phyloP scores from a whole-genome alignment of 2,329 filamentous ascomycete genomes.

The Arthrobotrys iridis region DNA sequence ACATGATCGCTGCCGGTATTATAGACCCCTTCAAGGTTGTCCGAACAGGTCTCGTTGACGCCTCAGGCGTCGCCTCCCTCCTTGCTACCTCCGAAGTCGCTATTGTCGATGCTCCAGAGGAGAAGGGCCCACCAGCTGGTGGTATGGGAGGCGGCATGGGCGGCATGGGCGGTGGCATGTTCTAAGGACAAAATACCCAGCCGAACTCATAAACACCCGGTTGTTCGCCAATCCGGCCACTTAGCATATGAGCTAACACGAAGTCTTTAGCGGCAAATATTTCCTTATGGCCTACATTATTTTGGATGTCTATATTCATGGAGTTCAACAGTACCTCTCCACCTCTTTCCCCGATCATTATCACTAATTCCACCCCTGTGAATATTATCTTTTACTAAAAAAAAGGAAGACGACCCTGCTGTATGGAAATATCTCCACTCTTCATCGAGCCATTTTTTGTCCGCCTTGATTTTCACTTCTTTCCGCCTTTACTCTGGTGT shows the following conservation, averaged over 20 bases:
- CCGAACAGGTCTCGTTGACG: constrained; percentile 92
- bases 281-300: constrained; percentile 46
- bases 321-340: constrained; percentile 35
- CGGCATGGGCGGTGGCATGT: constrained; percentile 73
- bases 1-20: constrained; percentile 98
- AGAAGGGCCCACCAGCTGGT: constrained; percentile 75
- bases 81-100: constrained; percentile 98
- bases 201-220: not conserved
- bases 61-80: constrained; percentile 93
- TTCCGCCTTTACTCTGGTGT: constrained; percentile 32
- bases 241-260: constrained; percentile 37
- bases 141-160: constrained; percentile 63
- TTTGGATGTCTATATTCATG: constrained; percentile 53
- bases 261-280: constrained; percentile 40
- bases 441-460: constrained; percentile 17
- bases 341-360: not conserved
- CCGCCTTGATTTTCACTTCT: constrained; percentile 4
- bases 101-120: constrained; percentile 93
- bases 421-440: constrained; percentile 55
- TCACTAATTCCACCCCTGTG: constrained; percentile 38
- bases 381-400: constrained; percentile 38
- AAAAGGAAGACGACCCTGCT: constrained; percentile 27
- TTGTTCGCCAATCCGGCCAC: not conserved
- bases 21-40: constrained; percentile 99
- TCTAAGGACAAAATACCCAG: constrained; percentile 63